These are phyloP conservation scores for Calonectria multiphialidica DNA, from an alignment of 2,329 filamentous ascomycete genomes.

Conservation along the genomic window DNA sequence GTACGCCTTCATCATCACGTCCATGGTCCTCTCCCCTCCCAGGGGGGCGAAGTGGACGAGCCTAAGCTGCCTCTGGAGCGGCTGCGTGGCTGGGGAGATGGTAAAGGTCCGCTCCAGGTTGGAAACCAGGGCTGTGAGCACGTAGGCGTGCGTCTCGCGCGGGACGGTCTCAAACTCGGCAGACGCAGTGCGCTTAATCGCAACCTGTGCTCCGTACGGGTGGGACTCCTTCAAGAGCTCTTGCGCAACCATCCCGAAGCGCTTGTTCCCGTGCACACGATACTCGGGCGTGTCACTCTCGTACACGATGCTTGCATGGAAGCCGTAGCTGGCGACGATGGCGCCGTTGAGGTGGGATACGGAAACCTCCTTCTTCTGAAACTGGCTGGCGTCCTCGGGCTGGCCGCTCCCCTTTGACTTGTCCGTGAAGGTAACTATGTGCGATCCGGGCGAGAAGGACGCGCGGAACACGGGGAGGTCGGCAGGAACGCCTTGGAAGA, in stretches of 20 bases:
- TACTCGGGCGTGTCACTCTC: conserved; percentile 90
- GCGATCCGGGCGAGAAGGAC: conserved; percentile 70
- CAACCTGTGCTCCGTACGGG: conserved; percentile 60
- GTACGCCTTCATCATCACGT: conserved; percentile 78
- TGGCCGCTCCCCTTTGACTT: conserved; percentile 16
- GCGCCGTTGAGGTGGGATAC: conserved; percentile 72
- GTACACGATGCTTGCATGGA: conserved; percentile 89
- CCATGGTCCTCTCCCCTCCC: conserved; percentile 76
- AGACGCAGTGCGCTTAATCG: conserved; percentile 41
- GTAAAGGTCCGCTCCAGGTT: conserved; percentile 85
- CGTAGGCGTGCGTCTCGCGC: conserved; percentile 75
- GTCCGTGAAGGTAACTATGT: conserved; percentile 55
- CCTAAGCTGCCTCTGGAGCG: conserved; percentile 77
- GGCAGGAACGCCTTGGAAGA: conserved; percentile 68
- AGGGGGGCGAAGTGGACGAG: conserved; percentile 82
- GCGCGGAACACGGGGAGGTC: conserved; percentile 74
- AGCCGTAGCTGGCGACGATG: conserved; percentile 90
- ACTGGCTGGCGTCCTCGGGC: conserved; percentile 17
- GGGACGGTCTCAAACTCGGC: conserved; percentile 43
- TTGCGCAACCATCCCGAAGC: conserved; percentile 88
- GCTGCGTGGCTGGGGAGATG: conserved; percentile 80
- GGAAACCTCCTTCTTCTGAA: conserved; percentile 46
- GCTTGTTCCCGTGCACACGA: conserved; percentile 79
- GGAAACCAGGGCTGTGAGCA: conserved; percentile 81
- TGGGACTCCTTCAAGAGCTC: conserved; percentile 74